These are phyloP conservation scores for Passalora sequoiae DNA, from an alignment of 2,329 filamentous ascomycete genomes.

Conservation along the genomic window DNA sequence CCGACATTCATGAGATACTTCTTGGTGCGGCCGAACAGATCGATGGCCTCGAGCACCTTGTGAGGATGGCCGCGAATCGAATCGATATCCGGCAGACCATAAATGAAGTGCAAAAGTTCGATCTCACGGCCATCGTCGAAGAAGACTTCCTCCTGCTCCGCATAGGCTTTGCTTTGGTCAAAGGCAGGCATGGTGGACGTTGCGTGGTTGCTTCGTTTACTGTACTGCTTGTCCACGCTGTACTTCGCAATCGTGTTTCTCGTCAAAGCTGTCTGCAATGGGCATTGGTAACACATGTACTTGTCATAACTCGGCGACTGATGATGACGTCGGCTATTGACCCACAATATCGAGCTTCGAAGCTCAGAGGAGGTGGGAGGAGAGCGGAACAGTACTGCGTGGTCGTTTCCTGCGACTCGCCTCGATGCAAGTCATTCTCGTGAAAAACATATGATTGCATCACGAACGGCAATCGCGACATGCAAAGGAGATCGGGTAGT, in stretches of 20 bases:
- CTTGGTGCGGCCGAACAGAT: slow-evolving; percentile 60
- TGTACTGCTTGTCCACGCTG: not conserved
- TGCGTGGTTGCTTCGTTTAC: not conserved
- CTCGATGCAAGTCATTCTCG: no score
- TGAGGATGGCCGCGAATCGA: slow-evolving; percentile 59
- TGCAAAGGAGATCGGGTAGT: no score
- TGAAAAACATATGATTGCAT: no score
- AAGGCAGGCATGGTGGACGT: slow-evolving; percentile 27
- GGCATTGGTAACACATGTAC: not conserved
- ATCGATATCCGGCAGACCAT: slow-evolving; percentile 56
- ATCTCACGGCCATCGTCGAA: slow-evolving; percentile 68
- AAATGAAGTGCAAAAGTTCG: slow-evolving; percentile 66
- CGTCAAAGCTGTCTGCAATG: no score
- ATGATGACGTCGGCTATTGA: slow-evolving; percentile 6
- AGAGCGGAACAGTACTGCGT: no score
- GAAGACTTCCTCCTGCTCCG: slow-evolving; percentile 44
- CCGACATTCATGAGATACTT: slow-evolving; percentile 80
- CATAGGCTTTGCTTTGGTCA: slow-evolving; percentile 45
- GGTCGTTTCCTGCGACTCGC: no score
- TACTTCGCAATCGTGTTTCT: not conserved
- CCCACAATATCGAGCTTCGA: no score
- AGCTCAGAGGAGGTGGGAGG: no score
- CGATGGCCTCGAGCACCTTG: slow-evolving; percentile 63
- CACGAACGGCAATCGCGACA: no score
- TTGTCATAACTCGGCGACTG: not conserved